Percentiles rank a stretch among this genome's conserved stretches.
Evolutionary conservation across 495 filamentous ascomycete species (phyloP).

Genomic region (Tuber calosporum): DNA sequence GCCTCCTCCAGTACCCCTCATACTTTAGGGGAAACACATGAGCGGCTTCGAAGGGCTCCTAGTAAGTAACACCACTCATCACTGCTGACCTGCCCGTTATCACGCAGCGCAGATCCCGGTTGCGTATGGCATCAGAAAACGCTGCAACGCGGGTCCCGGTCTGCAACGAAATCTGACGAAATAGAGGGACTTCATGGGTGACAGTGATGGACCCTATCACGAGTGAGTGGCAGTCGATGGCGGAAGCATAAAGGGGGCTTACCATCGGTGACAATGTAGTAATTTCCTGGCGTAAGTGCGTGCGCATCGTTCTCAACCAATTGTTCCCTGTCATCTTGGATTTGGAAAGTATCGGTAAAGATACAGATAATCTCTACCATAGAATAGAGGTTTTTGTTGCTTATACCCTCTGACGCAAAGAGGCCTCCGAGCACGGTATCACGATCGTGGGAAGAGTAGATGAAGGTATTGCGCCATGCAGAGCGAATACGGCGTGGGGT

Average conservation of each 20-base stretch:
- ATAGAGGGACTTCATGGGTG: slow-evolving; percentile 38
- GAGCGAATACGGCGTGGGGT: slow-evolving; percentile 29
- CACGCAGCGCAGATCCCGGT: slow-evolving; percentile 42
- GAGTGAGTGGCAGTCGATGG: slow-evolving; percentile 38
- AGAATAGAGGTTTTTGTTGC: slow-evolving; percentile 42
- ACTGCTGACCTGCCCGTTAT: slow-evolving; percentile 36
- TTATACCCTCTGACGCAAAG: slow-evolving; percentile 42
- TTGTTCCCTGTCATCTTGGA: slow-evolving; percentile 35
- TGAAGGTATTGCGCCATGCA: slow-evolving; percentile 39
- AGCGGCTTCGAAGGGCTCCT: slow-evolving; percentile 41
- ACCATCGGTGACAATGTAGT: slow-evolving; percentile 37
- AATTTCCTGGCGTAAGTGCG: slow-evolving; percentile 40
- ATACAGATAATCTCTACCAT: slow-evolving; percentile 42
- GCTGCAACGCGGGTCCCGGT: slow-evolving; percentile 31
- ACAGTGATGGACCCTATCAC: slow-evolving; percentile 26
- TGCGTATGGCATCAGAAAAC: slow-evolving; percentile 39
- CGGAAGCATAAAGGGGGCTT: slow-evolving; percentile 9
- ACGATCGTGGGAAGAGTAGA: slow-evolving; percentile 41
- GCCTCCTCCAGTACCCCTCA: slow-evolving; percentile 37
- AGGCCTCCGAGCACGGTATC: slow-evolving; percentile 40
- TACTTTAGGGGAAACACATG: slow-evolving; percentile 44
- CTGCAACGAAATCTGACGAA: slow-evolving; percentile 33
- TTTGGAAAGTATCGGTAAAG: slow-evolving; percentile 25
- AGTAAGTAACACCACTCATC: slow-evolving; percentile 13
- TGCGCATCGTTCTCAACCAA: slow-evolving; percentile 35